A percentile compares a stretch with the other conserved stretches of the same genome.
Conservation (phyloP, 768 basidiomycete species). For the Leccinum obscurum region DNA sequence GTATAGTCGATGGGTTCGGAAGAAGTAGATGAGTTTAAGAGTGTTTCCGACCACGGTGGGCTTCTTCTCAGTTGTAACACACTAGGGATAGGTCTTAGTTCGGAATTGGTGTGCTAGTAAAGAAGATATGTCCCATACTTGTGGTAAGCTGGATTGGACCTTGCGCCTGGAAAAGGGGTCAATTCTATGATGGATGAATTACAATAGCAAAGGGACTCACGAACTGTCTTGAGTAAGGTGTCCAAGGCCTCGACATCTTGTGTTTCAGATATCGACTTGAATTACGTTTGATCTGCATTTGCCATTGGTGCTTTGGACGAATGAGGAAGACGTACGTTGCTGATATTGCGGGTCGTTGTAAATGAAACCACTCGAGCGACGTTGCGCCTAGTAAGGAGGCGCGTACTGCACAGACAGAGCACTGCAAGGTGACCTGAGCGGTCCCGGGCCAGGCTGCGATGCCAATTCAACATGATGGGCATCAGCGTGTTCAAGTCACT, state of each 20-base stretch:
- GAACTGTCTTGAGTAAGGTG: constrained; percentile 50
- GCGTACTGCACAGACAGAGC: no score
- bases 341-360: background rate
- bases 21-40: constrained; percentile 40
- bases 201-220: constrained; percentile 41
- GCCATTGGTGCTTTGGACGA: background rate
- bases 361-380: background rate
- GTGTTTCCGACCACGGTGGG: constrained; percentile 58
- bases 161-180: constrained; percentile 38
- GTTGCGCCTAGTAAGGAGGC: background rate
- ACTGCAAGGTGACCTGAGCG: background rate
- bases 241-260: constrained; percentile 62
- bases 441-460: no score
- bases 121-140: constrained; percentile 37
- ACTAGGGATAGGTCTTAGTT: constrained; percentile 33
- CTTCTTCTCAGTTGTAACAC: constrained; percentile 56
- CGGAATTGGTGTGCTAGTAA: background rate
- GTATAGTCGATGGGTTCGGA: constrained; percentile 16
- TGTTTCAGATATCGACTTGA: constrained; percentile 45
- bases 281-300: constrained; percentile 11
- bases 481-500: background rate
- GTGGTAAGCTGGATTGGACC: constrained; percentile 53
- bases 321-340: background rate
- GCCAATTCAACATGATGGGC: background rate
- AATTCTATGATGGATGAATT: background rate